Evolutionary conservation across 1,284 basidiomycete species (phyloP).

Genomic region (Sanghuangporus baumii): DNA sequence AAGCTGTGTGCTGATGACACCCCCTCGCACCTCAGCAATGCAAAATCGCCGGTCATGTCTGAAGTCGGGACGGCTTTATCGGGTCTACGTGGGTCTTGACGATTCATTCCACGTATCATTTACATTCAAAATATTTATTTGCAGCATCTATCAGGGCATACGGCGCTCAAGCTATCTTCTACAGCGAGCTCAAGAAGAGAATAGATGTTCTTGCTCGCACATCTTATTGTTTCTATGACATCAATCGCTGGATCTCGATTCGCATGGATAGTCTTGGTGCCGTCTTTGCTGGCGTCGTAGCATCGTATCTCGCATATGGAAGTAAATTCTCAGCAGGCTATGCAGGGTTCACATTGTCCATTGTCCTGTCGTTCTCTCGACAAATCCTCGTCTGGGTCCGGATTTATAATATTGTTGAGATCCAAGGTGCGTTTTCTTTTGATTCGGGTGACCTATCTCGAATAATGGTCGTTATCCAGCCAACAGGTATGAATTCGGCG

Average conservation of each 20-base stretch:
- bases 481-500: constrained; percentile 10
- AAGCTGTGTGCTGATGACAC: constrained; percentile 38
- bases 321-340: constrained; percentile 8
- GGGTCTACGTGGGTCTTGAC: constrained; percentile 26
- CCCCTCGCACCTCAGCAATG: constrained; percentile 35
- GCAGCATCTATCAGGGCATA: constrained; percentile 29
- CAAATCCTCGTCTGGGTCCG: constrained; percentile 19
- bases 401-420: constrained; percentile 18
- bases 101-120: neutral
- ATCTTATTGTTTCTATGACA: constrained; percentile 21
- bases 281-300: constrained; percentile 18
- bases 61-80: constrained; percentile 37
- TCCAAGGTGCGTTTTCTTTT: constrained; percentile 11
- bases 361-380: constrained; percentile 11
- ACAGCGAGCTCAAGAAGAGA: constrained; percentile 16
- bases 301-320: constrained; percentile 20
- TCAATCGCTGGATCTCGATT: constrained; percentile 21
- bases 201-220: constrained; percentile 20
- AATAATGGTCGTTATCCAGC: neutral
- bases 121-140: neutral
- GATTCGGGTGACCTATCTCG: neutral
- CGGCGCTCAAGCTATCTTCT: constrained; percentile 20
- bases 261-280: constrained; percentile 19
- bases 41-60: constrained; percentile 37
- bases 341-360: constrained; percentile 20